A percentile compares a stretch with the other conserved stretches of the same genome.
phyloP scores from a whole-genome alignment of 2,329 filamentous ascomycete species.

The Clarireedia monteithiana region DNA sequence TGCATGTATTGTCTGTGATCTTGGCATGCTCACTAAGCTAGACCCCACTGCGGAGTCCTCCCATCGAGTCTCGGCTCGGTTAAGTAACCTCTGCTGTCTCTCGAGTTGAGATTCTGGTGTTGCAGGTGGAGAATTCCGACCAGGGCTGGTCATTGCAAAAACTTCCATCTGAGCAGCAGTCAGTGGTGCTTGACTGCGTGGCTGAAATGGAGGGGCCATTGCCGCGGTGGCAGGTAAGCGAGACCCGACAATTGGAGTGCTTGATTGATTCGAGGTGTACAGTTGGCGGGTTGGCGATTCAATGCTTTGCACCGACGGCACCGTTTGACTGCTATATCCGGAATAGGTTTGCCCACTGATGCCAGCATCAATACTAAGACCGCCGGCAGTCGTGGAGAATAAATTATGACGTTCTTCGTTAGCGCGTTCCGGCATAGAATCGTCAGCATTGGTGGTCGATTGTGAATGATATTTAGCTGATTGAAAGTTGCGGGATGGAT shows the following conservation, averaged over 20 bases:
- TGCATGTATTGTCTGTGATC: constrained; percentile 14
- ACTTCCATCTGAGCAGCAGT: background rate
- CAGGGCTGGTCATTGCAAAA: background rate
- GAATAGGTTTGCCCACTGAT: background rate
- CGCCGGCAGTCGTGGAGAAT: background rate
- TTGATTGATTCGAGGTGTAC: background rate
- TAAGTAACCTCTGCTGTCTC: constrained; percentile 18
- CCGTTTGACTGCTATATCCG: background rate
- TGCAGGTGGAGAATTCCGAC: constrained; percentile 5
- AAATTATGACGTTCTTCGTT: background rate
- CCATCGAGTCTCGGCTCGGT: constrained; percentile 19
- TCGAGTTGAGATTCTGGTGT: constrained; percentile 13
- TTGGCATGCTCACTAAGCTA: constrained; percentile 7
- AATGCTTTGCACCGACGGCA: background rate
- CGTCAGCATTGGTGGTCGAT: background rate
- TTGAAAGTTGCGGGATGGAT: background rate
- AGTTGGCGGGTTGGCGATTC: background rate
- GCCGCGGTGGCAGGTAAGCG: constrained; percentile 27
- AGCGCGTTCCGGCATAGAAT: background rate
- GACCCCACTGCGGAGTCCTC: constrained; percentile 9
- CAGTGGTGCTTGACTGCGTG: constrained; percentile 13
- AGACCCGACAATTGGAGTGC: background rate
- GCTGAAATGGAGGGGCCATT: constrained; percentile 30
- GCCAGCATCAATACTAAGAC: background rate
- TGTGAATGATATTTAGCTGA: background rate